A percentile compares a stretch with the other conserved stretches of the same genome.
Evolutionary conservation across 305 asterid genomes (phyloP).

Genomic region (Solanum chacoense): DNA sequence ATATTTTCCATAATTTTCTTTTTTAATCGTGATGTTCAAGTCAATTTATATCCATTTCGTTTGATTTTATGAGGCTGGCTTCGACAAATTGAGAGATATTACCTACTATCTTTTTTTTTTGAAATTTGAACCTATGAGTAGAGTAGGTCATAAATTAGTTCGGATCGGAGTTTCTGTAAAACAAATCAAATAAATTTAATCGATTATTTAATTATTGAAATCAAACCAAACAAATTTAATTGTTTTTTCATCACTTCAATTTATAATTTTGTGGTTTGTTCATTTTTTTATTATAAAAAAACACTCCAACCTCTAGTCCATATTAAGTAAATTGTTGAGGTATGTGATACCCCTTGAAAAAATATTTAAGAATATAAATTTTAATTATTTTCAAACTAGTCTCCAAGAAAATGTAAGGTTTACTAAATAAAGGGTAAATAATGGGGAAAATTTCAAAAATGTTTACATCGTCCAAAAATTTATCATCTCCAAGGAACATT

Average conservation of each 20-base stretch:
- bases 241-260: not conserved
- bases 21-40: not conserved
- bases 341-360: not conserved
- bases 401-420: no score
- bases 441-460: no score
- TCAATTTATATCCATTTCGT: not conserved
- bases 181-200: not conserved
- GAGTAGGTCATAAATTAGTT: not conserved
- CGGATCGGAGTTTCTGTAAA: not conserved
- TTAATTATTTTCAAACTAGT: no score
- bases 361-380: no score
- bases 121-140: not conserved
- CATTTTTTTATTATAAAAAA: not conserved
- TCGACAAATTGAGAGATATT: not conserved
- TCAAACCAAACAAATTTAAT: not conserved
- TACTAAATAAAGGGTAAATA: no score
- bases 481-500: not conserved
- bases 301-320: not conserved
- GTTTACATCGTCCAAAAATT: no score
- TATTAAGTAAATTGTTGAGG: not conserved
- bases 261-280: not conserved
- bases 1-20: not conserved
- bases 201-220: not conserved
- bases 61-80: not conserved
- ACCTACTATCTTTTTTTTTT: not conserved